Evolutionary conservation across 2,329 filamentous ascomycete species (phyloP).

Genomic region (Aureobasidium sp.): DNA sequence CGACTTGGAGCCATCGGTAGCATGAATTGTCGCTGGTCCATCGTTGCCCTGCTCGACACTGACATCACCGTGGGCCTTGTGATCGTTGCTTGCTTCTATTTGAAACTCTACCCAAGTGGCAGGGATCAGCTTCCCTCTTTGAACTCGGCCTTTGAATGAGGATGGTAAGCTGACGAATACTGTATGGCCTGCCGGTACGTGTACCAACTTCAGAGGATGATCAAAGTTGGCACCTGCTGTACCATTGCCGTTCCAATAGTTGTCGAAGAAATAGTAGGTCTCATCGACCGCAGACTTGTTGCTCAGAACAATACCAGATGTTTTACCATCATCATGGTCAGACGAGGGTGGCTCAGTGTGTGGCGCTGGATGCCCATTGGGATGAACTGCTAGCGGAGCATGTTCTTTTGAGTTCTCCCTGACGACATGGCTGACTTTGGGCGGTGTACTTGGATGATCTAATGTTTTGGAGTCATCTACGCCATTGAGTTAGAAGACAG

Average conservation of each 20-base stretch:
- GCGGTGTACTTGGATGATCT: background rate
- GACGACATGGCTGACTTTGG: too few species aligned
- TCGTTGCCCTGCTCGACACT: constrained; percentile 35
- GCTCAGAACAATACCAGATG: constrained; percentile 33
- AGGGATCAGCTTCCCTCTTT: constrained; percentile 33
- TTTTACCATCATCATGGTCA: constrained; percentile 12
- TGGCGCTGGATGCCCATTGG: background rate
- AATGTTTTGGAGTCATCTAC: background rate
- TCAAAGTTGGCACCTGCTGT: constrained; percentile 36
- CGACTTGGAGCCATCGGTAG: constrained; percentile 30
- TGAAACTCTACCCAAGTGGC: constrained; percentile 38
- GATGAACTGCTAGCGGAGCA: background rate
- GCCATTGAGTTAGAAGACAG: background rate
- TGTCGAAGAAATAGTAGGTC: constrained; percentile 37
- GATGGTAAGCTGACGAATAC: constrained; percentile 28
- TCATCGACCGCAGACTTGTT: constrained; percentile 31
- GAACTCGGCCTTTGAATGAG: constrained; percentile 34
- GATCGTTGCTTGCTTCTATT: constrained; percentile 32
- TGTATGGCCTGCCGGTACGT: constrained; percentile 27
- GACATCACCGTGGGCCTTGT: constrained; percentile 34
- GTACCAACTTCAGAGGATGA: constrained; percentile 31
- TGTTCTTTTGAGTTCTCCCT: too few species aligned
- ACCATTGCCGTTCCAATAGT: constrained; percentile 38
- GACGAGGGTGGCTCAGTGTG: background rate
- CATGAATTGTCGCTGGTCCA: constrained; percentile 33